Evolutionary conservation across 1,284 basidiomycete species (phyloP).

Genomic region (Heliocybe sulcata): DNA sequence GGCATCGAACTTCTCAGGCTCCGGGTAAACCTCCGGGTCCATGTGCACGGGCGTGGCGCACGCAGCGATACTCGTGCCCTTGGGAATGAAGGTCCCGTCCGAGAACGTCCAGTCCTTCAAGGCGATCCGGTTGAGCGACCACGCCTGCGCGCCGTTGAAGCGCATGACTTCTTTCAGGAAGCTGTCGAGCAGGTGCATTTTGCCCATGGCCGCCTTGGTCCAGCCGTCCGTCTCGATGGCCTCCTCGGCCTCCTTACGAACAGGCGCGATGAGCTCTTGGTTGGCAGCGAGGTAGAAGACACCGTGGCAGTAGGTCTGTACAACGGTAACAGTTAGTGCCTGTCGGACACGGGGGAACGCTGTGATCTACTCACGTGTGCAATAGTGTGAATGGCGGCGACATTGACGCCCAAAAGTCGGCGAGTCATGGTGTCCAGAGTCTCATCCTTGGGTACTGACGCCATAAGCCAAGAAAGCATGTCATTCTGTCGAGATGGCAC

Average conservation of each 20-base stretch:
- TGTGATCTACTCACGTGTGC: neutral
- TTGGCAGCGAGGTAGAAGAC: constrained; percentile 9
- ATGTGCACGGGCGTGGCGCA: constrained; percentile 33
- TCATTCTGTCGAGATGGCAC: constrained; percentile 2
- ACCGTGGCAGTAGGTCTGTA: constrained; percentile 7
- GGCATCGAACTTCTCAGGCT: constrained; percentile 31
- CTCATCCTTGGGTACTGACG: neutral
- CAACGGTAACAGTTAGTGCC: no score
- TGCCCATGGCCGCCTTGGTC: constrained; percentile 23
- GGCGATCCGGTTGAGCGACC: constrained; percentile 11
- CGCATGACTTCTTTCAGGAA: constrained; percentile 35
- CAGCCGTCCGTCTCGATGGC: constrained; percentile 9
- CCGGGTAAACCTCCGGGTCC: constrained; percentile 31
- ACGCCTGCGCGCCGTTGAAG: neutral
- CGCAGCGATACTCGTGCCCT: constrained; percentile 32
- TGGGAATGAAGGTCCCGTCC: constrained; percentile 35
- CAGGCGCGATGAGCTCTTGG: constrained; percentile 14
- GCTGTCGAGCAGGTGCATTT: constrained; percentile 44
- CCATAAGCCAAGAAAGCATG: constrained; percentile 7
- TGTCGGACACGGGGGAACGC: neutral
- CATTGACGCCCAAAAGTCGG: constrained; percentile 8
- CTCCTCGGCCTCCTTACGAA: constrained; percentile 8
- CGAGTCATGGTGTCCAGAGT: constrained; percentile 7
- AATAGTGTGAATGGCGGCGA: constrained; percentile 9
- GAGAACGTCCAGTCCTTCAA: constrained; percentile 29